Percentiles rank a stretch among this genome's conserved stretches.
phyloP scores from a whole-genome alignment of 2,329 filamentous ascomycete species.

The Colletotrichum higginsianum region DNA sequence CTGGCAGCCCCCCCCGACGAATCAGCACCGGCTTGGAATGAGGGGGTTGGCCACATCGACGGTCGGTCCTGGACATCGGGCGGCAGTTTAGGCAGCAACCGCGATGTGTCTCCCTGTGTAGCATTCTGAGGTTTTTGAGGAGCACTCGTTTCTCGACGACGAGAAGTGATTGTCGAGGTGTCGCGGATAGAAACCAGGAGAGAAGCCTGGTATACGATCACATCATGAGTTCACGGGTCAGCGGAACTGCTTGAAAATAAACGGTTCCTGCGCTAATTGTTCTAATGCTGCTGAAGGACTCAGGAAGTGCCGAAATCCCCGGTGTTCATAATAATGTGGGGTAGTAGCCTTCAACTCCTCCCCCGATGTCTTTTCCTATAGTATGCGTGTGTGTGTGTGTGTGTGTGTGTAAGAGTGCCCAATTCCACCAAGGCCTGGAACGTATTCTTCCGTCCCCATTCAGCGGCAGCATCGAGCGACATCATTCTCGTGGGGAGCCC shows the following conservation, averaged over 20 bases:
- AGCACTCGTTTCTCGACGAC: neutral
- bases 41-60: neutral
- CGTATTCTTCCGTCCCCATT: neutral
- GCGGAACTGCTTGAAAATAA: too few species aligned
- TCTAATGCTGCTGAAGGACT: neutral
- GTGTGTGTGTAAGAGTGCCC: too few species aligned
- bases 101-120: neutral
- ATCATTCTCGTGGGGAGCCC: neutral
- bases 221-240: too few species aligned
- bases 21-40: neutral
- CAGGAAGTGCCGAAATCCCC: neutral
- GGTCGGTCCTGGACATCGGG: too few species aligned
- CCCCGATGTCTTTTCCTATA: too few species aligned
- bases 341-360: too few species aligned
- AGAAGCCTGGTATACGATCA: too few species aligned
- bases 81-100: slow-evolving; percentile 12
- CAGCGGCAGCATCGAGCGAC: neutral
- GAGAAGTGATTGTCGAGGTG: neutral
- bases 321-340: too few species aligned
- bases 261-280: neutral
- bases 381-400: too few species aligned
- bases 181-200: too few species aligned
- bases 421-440: too few species aligned
- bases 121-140: too few species aligned
- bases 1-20: neutral